Evolutionary conservation across 1,284 basidiomycete genomes (phyloP), one percentile per base, ranked within the genome.

Genomic region (Abortiporus biennis): DNA sequence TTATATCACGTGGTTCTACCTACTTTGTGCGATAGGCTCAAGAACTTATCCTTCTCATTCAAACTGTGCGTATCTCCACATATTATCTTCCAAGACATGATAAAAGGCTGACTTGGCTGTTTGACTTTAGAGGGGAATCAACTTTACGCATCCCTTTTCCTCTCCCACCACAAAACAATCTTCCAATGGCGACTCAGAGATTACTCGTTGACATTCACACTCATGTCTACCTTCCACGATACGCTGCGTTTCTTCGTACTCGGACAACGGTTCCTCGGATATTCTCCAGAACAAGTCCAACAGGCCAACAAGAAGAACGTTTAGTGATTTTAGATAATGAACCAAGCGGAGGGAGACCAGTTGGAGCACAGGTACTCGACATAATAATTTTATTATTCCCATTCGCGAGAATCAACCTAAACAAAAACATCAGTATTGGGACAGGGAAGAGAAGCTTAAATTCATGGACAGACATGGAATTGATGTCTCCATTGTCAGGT

Each of bases 391-490:
- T 24, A 15, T 38, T 17, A 17, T 36, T 13, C 39, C 20, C 25
- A 20, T 27, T 29, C 16, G 19, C 25, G 22, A 37, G 4, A 20
- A 38, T 39, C n/a, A n/a, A n/a, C n/a, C n/a, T n/a, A n/a, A n/a
- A n/a, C n/a, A n/a, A n/a, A n/a, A n/a, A n/a, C n/a, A n/a, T n/a
- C n/a, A 89, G 68, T 92, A 91, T 59, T 92, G 85, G 85, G 83
- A 88, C 49, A 66, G 84, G 44, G 69, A 78, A 42, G 79, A 87
- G 57, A 88, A 87, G 61, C 64, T 88, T 34, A 71, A 69, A 45
- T 89, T 88, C 61, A 89, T 88, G 85, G 76, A 88, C 54, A 71
- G 63, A 45, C 85, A 88, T 57, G 74, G 72, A 16, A 89, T 89
- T 42, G 77, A 85, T 56, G 61, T 83, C 31, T 84, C 81, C 2